Conservation (phyloP, 2,329 filamentous ascomycete genomes). For the Fusarium sacchari region DNA sequence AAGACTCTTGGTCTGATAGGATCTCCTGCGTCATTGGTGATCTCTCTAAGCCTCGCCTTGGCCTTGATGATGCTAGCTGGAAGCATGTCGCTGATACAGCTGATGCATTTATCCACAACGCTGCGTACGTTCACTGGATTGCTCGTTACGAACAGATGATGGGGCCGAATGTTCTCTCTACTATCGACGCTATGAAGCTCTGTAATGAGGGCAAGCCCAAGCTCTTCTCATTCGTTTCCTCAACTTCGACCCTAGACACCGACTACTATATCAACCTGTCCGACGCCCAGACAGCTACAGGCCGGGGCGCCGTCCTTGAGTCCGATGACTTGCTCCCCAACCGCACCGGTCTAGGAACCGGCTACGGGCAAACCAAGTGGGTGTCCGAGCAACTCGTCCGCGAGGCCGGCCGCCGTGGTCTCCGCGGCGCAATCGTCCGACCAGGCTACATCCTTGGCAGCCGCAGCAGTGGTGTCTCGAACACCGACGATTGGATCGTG, state of each 20-base stretch:
- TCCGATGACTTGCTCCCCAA: neutral
- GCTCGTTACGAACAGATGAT: neutral
- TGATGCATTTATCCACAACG: neutral
- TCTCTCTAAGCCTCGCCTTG: slow-evolving; percentile 52
- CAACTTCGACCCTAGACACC: neutral
- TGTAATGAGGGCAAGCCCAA: slow-evolving; percentile 1
- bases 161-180: neutral
- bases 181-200: neutral
- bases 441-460: neutral
- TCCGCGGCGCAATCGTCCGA: neutral
- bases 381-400: slow-evolving; percentile 1
- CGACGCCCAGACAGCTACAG: neutral
- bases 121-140: neutral
- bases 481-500: neutral
- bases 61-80: neutral
- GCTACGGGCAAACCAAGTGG: slow-evolving; percentile 1
- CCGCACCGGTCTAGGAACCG: neutral
- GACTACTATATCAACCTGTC: slow-evolving; percentile 1
- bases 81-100: neutral
- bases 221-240: neutral
- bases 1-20: slow-evolving; percentile 66
- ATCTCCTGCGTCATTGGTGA: slow-evolving; percentile 75
- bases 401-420: neutral
- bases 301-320: neutral
- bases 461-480: neutral